Evolutionary conservation across 129 eudicot species (phyloP).

Genomic region (Logfia minima): DNA sequence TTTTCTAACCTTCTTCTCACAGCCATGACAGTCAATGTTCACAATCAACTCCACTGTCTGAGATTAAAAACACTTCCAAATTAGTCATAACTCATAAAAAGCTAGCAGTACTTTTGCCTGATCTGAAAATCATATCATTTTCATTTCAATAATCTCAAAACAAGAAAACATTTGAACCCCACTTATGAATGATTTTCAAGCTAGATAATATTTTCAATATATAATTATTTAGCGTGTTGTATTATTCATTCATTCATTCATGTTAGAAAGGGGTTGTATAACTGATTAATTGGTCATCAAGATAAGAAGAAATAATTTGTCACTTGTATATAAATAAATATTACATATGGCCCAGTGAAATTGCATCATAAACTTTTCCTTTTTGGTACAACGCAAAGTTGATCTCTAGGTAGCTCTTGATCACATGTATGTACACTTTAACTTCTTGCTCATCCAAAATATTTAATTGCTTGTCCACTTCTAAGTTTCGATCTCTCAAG

Average conservation of each 20-base stretch:
- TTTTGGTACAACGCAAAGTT: no score
- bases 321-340: neutral
- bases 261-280: neutral
- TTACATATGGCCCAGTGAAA: no score
- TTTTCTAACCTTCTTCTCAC: conserved; percentile 56
- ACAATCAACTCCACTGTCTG: conserved; percentile 74
- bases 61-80: neutral
- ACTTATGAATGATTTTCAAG: neutral
- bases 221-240: neutral
- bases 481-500: no score
- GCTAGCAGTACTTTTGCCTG: neutral
- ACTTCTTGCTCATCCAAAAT: no score
- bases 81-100: neutral
- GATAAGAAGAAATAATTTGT: neutral
- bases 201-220: neutral
- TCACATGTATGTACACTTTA: no score
- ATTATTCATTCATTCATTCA: neutral
- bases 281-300: conserved; percentile 4
- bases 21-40: conserved; percentile 66
- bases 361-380: no score
- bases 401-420: no score
- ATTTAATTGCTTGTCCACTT: no score
- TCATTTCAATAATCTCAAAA: neutral
- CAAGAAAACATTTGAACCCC: neutral
- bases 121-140: neutral